Base-by-base conservation (phyloP, 441 rosid species). In the Pelargonium myrrhifolium region DNA sequence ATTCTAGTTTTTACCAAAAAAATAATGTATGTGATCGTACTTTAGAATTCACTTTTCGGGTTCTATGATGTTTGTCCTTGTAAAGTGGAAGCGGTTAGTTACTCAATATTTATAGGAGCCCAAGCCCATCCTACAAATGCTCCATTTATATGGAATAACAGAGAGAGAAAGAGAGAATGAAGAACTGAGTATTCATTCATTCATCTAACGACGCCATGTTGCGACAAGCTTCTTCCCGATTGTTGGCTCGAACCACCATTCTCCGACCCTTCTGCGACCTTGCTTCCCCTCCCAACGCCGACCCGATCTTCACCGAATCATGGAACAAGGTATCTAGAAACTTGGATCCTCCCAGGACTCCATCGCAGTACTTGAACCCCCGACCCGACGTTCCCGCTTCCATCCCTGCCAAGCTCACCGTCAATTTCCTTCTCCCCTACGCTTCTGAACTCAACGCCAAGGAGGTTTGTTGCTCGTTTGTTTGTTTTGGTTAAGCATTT, bases 361-460 rank as follows among this genome's bases (percentile, higher is more conserved):
- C 89, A 7, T 77, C 82, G 39, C 10, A 87, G 24, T 88, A 67
- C 83, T 82, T 88, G 91, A 24, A 51, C n/a, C 74, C 89, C 39
- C 86, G 89, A 65, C 88, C 87, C 4, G 65, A 79, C n/a, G 82
- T 74, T 37, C 85, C 84, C 9, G 55, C 91, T 26, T 39, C 88
- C 2, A 65, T 88, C 37, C 94, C 94, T 31, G 35, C 88, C 67
- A 88, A 88, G 75, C 79, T 88, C 75, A 88, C 88, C 24, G 87
- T 88, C 77, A 86, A 88, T 75, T 88, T 88, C 65, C 89, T 88
- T 53, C 94, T 88, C 31, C 94, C 94, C 39, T 88, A 86, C 71
- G 70, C 87, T 67, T 85, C 91, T 66, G 89, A 85, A 85, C 85
- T 88, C 75, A 49, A 81, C 69, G 65, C 61, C 1, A 85, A 85